phyloP scores from a whole-genome alignment of 1,284 basidiomycete species.

The Trametes hirsuta region DNA sequence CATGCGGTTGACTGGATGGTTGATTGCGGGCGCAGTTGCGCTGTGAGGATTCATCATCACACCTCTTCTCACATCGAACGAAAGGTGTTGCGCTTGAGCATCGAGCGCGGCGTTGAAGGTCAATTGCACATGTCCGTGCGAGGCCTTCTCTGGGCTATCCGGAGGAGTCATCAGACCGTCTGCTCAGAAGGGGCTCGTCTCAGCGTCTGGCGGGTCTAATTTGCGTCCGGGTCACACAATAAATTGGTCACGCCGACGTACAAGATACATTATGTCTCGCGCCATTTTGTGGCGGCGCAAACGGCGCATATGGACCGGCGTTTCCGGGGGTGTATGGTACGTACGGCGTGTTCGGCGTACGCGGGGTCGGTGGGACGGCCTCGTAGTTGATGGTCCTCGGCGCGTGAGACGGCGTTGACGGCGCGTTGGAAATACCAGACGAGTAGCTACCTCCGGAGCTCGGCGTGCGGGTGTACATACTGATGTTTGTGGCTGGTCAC shows the following conservation, averaged over 20 bases:
- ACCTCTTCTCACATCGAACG: constrained; percentile 19
- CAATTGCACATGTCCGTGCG: neutral
- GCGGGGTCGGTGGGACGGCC: constrained; percentile 10
- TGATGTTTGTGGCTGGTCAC: neutral
- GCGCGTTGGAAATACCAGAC: constrained; percentile 9
- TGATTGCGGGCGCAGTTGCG: constrained; percentile 7
- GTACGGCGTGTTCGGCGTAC: constrained; percentile 9
- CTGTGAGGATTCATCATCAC: constrained; percentile 5
- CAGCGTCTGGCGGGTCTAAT: neutral
- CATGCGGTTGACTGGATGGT: constrained; percentile 14
- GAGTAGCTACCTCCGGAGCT: constrained; percentile 10
- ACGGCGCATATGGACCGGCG: constrained; percentile 5
- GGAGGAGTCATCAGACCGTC: constrained; percentile 35
- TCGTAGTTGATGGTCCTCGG: constrained; percentile 8
- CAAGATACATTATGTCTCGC: constrained; percentile 10
- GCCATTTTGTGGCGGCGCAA: constrained; percentile 2
- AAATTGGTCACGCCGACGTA: constrained; percentile 19
- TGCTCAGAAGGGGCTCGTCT: constrained; percentile 5
- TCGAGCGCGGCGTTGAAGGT: constrained; percentile 24
- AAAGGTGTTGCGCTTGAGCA: constrained; percentile 2
- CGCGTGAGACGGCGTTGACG: constrained; percentile 17
- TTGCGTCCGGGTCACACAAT: constrained; percentile 18
- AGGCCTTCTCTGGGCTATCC: constrained; percentile 24
- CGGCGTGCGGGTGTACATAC: constrained; percentile 21
- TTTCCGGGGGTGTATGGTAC: constrained; percentile 6